Conservation (phyloP, 805 yeast species). For the Lachancea lanzarotensis region DNA sequence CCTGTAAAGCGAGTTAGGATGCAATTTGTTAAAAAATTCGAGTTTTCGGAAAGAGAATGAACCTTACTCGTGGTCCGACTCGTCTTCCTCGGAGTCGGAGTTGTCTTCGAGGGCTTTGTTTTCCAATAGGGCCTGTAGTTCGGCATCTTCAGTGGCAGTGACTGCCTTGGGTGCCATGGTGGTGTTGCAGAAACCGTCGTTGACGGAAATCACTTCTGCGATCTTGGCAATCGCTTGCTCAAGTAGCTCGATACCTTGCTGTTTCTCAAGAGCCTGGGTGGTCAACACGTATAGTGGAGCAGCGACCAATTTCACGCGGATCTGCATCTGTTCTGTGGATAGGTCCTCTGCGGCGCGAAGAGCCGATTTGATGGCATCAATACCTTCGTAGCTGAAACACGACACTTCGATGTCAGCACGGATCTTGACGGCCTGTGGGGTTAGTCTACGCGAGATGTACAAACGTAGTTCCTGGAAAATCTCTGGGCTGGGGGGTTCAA, state of each 20-base stretch:
- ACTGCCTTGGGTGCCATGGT: conserved; percentile 99
- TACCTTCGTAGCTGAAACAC: conserved; percentile 95
- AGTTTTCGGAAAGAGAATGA: neutral
- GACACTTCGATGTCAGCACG: conserved; percentile 99
- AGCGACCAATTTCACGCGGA: conserved; percentile 92
- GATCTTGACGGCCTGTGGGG: conserved; percentile 96
- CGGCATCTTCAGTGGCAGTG: conserved; percentile 97
- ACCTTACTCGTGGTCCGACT: conserved; percentile 38
- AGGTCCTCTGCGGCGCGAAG: conserved; percentile 78
- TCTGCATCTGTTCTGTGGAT: conserved; percentile 77
- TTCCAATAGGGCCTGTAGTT: conserved; percentile 91
- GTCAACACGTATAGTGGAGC: conserved; percentile 95
- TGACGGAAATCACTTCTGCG: conserved; percentile 56
- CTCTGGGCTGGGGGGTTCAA: conserved; percentile 64
- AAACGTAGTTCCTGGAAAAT: conserved; percentile 77
- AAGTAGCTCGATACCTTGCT: conserved; percentile 74
- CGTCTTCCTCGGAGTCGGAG: conserved; percentile 67
- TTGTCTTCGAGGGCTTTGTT: conserved; percentile 84
- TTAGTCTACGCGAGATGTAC: conserved; percentile 86
- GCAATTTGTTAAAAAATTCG: neutral
- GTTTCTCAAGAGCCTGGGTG: conserved; percentile 87
- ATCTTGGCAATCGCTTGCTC: conserved; percentile 75
- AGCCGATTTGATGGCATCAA: conserved; percentile 91
- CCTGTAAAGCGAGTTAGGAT: neutral
- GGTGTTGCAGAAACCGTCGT: conserved; percentile 83